phyloP scores from a whole-genome alignment of 106 monocot genomes.

The Allium sativum region DNA sequence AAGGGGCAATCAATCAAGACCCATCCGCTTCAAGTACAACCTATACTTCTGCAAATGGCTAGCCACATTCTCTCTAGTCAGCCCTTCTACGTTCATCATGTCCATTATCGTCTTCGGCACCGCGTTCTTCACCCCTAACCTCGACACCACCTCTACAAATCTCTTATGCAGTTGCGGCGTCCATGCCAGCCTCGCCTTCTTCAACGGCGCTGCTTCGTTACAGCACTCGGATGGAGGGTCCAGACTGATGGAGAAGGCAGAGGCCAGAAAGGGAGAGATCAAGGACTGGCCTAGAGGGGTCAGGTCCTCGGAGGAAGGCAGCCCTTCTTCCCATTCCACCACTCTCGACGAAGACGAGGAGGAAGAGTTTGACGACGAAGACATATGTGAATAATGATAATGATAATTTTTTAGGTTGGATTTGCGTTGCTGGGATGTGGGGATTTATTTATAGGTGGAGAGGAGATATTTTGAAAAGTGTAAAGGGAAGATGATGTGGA shows the following conservation, averaged over 20 bases:
- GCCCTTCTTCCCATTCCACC: conserved; percentile 13
- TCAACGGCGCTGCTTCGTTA: conserved; percentile 3
- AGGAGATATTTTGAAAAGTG: no score
- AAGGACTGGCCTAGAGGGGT: conserved; percentile 3
- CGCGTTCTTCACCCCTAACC: conserved; percentile 39
- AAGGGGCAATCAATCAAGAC: no score
- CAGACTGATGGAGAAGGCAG: conserved; percentile 2
- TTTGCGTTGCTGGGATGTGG: no score
- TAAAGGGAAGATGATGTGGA: no score
- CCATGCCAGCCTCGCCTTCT: conserved; percentile 41
- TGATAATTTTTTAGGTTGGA: no score
- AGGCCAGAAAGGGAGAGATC: conserved; percentile 9
- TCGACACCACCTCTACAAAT: conserved; percentile 39
- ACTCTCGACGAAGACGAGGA: no score
- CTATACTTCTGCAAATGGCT: conserved; percentile 56
- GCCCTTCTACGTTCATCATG: conserved; percentile 58
- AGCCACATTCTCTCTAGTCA: conserved; percentile 48
- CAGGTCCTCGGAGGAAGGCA: conserved; percentile 4
- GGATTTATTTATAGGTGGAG: no score
- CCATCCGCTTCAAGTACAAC: conserved; percentile 36
- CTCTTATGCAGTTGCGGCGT: conserved; percentile 52
- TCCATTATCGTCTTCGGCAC: conserved; percentile 58
- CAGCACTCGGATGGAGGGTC: neutral
- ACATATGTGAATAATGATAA: no score
- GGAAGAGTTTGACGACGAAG: no score